Conservation (phyloP, 1,284 basidiomycete genomes). For the Ganoderma sp. region DNA sequence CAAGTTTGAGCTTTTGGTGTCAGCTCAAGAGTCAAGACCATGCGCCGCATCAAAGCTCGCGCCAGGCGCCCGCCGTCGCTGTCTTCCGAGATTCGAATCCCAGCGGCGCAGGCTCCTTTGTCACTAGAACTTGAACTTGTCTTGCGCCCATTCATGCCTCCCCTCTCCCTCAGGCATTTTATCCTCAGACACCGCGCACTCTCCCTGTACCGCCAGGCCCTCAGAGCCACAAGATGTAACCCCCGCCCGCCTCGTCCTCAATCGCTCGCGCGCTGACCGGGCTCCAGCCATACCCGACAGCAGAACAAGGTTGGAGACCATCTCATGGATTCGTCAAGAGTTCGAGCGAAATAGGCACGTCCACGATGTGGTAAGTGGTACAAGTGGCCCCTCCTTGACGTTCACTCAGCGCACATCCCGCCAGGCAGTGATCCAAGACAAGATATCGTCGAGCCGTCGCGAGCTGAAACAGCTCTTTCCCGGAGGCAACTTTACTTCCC, state of each 20-base stretch:
- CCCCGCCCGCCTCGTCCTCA: slow-evolving; percentile 7
- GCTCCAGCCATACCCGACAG: slow-evolving; percentile 66
- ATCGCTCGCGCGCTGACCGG: slow-evolving; percentile 18
- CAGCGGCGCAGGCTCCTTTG: not conserved
- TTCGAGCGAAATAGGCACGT: slow-evolving; percentile 68
- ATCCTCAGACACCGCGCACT: slow-evolving; percentile 68
- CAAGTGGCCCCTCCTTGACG: not conserved
- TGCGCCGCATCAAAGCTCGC: slow-evolving; percentile 23
- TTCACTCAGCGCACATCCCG: slow-evolving; percentile 7
- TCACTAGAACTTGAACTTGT: not conserved
- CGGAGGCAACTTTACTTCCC: slow-evolving; percentile 12
- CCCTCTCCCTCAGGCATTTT: slow-evolving; percentile 69
- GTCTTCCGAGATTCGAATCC: not conserved
- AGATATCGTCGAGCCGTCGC: slow-evolving; percentile 53
- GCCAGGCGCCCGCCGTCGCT: slow-evolving; percentile 17
- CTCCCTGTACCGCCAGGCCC: slow-evolving; percentile 64
- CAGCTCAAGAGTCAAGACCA: slow-evolving; percentile 20
- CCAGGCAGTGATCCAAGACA: slow-evolving; percentile 41
- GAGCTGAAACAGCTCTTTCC: slow-evolving; percentile 61
- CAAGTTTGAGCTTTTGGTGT: slow-evolving; percentile 32
- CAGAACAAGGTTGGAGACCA: slow-evolving; percentile 63
- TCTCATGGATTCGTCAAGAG: slow-evolving; percentile 73
- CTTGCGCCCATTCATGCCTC: slow-evolving; percentile 29
- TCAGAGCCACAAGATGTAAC: slow-evolving; percentile 71
- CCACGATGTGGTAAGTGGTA: slow-evolving; percentile 56